Evolutionary conservation across 768 basidiomycete species (phyloP).

Genomic region (Pilatotrama ljubarskyi): DNA sequence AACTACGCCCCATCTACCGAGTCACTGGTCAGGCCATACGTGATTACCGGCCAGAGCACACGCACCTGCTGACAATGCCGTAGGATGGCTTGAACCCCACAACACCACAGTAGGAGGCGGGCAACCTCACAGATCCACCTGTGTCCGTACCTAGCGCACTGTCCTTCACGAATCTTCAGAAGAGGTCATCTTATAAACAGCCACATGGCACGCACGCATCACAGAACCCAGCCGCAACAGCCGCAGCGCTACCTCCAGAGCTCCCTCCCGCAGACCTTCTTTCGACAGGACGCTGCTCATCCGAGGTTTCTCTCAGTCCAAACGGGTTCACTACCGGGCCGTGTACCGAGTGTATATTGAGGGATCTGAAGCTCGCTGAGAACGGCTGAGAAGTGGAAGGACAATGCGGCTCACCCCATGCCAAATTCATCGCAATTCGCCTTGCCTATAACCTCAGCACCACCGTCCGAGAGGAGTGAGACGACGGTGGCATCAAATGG

Average conservation of each 20-base stretch:
- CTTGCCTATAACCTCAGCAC: conserved; percentile 81
- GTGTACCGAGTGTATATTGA: conserved; percentile 71
- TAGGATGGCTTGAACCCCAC: conserved; percentile 95
- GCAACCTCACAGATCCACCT: conserved; percentile 90
- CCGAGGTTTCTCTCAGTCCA: conserved; percentile 26
- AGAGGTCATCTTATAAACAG: not conserved
- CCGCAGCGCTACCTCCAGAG: conserved; percentile 93
- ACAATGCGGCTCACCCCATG: conserved; percentile 71
- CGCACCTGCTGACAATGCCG: conserved; percentile 75
- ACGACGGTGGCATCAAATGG: conserved; percentile 91
- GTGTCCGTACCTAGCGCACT: conserved; percentile 95
- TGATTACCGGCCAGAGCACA: not conserved
- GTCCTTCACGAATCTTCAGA: conserved; percentile 14
- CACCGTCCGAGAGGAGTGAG: conserved; percentile 52
- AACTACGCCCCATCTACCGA: conserved; percentile 79
- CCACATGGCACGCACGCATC: conserved; percentile 60
- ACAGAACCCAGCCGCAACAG: conserved; percentile 84
- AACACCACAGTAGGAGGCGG: conserved; percentile 92
- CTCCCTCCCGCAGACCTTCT: conserved; percentile 83
- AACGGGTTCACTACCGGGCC: conserved; percentile 82
- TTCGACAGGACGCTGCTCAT: conserved; percentile 29
- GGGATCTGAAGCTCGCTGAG: conserved; percentile 50
- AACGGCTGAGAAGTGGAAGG: not conserved
- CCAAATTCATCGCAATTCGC: conserved; percentile 98
- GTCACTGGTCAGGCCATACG: conserved; percentile 36